These are phyloP conservation scores for Mortierella sp. DNA, from an alignment of 371 early-diverging fungal genomes.

Conservation along the genomic window DNA sequence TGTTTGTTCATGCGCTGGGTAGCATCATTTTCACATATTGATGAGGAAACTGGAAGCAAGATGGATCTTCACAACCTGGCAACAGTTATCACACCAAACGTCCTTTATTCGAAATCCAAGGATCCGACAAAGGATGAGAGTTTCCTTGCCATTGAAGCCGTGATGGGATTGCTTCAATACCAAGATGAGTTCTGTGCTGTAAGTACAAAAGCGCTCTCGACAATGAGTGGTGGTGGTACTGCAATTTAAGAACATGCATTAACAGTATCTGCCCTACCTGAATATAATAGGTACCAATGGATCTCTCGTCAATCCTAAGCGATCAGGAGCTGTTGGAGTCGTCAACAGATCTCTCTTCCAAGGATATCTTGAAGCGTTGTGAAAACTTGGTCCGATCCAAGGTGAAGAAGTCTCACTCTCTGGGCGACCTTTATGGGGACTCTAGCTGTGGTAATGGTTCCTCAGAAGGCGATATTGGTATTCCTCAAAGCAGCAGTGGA, in stretches of 20 bases:
- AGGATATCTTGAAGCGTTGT: constrained; percentile 73
- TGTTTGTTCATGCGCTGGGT: constrained; percentile 88
- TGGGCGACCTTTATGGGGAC: constrained; percentile 17
- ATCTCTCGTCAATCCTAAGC: constrained; percentile 70
- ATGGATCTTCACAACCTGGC: constrained; percentile 94
- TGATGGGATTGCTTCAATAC: constrained; percentile 75
- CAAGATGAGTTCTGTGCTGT: constrained; percentile 84
- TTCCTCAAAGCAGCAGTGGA: background rate
- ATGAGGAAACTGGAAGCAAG: constrained; percentile 80
- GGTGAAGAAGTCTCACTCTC: constrained; percentile 54
- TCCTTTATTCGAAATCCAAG: constrained; percentile 86
- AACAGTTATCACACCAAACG: constrained; percentile 92
- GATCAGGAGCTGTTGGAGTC: constrained; percentile 66
- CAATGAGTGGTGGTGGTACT: too few species aligned
- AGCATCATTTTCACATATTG: constrained; percentile 69
- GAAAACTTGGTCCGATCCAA: constrained; percentile 64
- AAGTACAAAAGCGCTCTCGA: too few species aligned
- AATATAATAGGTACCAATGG: constrained; percentile 83
- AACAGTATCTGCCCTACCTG: too few species aligned
- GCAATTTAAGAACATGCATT: too few species aligned
- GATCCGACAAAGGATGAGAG: constrained; percentile 84
- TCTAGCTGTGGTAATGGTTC: too few species aligned
- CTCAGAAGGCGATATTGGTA: too few species aligned
- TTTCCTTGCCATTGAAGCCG: constrained; percentile 78
- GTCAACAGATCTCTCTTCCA: constrained; percentile 66